Evolutionary conservation across 768 basidiomycete genomes (phyloP).

Genomic region (Phlebiopsis flavidoalba): DNA sequence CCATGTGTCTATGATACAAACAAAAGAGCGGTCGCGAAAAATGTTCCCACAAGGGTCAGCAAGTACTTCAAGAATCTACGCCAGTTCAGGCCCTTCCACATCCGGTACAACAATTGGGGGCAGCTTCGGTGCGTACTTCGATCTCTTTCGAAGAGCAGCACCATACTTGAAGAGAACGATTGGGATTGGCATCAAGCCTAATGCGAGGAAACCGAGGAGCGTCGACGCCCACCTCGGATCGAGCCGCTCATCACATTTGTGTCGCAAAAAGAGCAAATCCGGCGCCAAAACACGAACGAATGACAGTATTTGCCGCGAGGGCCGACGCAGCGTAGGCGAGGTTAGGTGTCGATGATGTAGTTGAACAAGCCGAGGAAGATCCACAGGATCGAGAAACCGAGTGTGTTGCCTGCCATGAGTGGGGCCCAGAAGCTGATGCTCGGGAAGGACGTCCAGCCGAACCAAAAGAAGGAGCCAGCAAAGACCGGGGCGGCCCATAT

Average conservation of each 20-base stretch:
- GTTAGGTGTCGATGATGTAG: conserved; percentile 63
- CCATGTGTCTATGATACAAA: too few species aligned
- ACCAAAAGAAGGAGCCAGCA: conserved; percentile 60
- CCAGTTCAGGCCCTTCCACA: too few species aligned
- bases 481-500: conserved; percentile 49
- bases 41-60: too few species aligned
- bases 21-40: too few species aligned
- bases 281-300: conserved; percentile 32
- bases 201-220: conserved; percentile 30
- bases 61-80: too few species aligned
- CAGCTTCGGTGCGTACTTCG: too few species aligned
- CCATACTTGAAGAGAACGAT: background rate
- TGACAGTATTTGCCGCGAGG: conserved; percentile 48
- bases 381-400: conserved; percentile 49
- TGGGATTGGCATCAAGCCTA: background rate
- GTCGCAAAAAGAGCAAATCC: conserved; percentile 22
- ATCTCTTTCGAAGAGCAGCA: too few species aligned
- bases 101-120: too few species aligned
- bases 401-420: conserved; percentile 40
- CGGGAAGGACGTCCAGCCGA: conserved; percentile 60
- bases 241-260: conserved; percentile 48
- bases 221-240: conserved; percentile 57
- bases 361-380: conserved; percentile 55
- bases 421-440: conserved; percentile 46
- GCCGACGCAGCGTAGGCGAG: conserved; percentile 54